phyloP scores from a whole-genome alignment of 2,329 filamentous ascomycete genomes.

The Aulographum hederae region DNA sequence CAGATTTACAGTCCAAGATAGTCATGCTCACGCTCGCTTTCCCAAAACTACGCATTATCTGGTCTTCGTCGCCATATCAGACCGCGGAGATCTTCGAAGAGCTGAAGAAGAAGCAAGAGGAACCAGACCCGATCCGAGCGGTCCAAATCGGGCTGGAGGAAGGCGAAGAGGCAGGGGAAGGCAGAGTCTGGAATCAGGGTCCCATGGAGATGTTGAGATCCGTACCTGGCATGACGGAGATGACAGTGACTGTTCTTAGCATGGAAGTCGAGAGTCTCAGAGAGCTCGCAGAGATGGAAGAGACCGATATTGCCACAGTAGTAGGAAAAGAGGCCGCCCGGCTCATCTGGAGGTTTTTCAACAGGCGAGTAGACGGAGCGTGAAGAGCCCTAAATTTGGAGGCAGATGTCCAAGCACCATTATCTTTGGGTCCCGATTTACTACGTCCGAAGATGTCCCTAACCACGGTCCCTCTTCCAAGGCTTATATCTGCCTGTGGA shows the following conservation, averaged over 20 bases:
- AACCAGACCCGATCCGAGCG: conserved; percentile 78
- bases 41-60: conserved; percentile 75
- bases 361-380: conserved; percentile 38
- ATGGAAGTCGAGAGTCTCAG: conserved; percentile 56
- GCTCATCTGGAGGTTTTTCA: conserved; percentile 69
- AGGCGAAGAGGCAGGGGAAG: conserved; percentile 18
- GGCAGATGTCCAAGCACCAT: too few relatives aligned
- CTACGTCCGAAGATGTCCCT: too few relatives aligned
- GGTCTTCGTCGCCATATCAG: conserved; percentile 85
- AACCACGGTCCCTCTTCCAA: too few relatives aligned
- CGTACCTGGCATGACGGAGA: conserved; percentile 68
- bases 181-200: conserved; percentile 3
- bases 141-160: conserved; percentile 63
- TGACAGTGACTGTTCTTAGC: conserved; percentile 56
- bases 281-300: conserved; percentile 75
- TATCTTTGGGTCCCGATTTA: too few relatives aligned
- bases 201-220: conserved; percentile 59
- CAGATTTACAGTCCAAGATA: conserved; percentile 78
- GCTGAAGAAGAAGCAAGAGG: conserved; percentile 73
- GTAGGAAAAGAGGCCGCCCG: conserved; percentile 63
- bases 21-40: conserved; percentile 87
- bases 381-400: too few relatives aligned
- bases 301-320: conserved; percentile 50
- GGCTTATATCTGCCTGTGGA: too few relatives aligned
- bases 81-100: conserved; percentile 94